Conservation (phyloP, 2,329 filamentous ascomycete species). For the Pseudopyrenochaeta lycopersici region DNA sequence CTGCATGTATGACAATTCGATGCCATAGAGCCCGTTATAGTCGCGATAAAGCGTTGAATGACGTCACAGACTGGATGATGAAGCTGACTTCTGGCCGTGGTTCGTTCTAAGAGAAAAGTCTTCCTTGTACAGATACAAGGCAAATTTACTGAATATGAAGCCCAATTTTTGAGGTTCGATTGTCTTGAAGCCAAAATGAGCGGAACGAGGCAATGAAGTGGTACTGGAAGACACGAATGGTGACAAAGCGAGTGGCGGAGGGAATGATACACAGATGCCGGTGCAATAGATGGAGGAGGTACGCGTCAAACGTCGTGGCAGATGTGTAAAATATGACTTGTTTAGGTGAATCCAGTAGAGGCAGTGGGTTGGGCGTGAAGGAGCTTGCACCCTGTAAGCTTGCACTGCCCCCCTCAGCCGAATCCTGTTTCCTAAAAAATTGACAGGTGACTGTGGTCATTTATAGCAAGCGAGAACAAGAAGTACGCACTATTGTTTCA, state of each 20-base stretch:
- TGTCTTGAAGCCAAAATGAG: too few relatives aligned
- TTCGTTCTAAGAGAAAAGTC: not conserved
- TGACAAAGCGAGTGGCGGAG: not conserved
- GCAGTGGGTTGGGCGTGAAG: not conserved
- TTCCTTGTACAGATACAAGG: too few relatives aligned
- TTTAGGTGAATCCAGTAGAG: not conserved
- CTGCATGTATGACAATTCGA: conserved; percentile 39
- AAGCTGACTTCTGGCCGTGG: not conserved
- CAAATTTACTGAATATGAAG: too few relatives aligned
- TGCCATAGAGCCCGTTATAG: conserved; percentile 10
- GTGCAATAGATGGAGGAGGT: not conserved
- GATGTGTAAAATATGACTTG: not conserved
- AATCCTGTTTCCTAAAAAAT: too few relatives aligned
- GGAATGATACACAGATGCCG: not conserved
- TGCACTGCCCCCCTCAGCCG: not conserved
- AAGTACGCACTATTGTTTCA: too few relatives aligned
- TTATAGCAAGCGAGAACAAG: too few relatives aligned
- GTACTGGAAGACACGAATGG: too few relatives aligned
- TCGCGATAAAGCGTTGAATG: not conserved
- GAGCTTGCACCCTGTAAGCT: not conserved
- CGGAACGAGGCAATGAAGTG: too few relatives aligned
- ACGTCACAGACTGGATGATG: conserved; percentile 12
- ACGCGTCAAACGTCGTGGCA: not conserved
- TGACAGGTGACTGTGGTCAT: too few relatives aligned
- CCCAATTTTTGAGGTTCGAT: too few relatives aligned